Evolutionary conservation across 129 eudicot species (phyloP).

Genomic region (Artemisia argyi): DNA sequence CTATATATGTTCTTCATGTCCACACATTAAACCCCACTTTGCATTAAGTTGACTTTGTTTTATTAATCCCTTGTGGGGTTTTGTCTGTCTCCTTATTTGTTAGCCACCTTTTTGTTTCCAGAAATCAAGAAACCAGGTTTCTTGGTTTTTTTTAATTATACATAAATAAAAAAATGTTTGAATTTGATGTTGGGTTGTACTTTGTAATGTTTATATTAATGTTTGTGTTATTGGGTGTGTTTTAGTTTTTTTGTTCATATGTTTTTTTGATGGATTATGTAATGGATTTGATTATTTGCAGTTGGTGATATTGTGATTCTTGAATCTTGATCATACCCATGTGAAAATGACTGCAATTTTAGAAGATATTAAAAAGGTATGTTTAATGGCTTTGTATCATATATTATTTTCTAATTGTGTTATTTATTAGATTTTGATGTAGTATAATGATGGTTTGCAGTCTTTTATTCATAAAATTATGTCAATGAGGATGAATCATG

Average conservation of each 20-base stretch:
- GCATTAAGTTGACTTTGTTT: conserved; percentile 29
- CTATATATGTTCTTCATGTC: conserved; percentile 21
- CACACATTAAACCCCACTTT: conserved; percentile 36
- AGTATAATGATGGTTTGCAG: conserved; percentile 36
- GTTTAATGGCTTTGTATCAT: conserved; percentile 20
- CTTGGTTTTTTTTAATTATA: not conserved
- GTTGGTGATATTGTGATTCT: conserved; percentile 31
- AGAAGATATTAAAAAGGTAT: conserved; percentile 50
- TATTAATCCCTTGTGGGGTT: conserved; percentile 43
- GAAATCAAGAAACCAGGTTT: conserved; percentile 43
- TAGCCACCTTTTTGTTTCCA: conserved; percentile 37
- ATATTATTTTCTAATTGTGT: conserved; percentile 13
- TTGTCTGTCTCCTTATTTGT: conserved; percentile 33
- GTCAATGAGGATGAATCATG: conserved; percentile 37
- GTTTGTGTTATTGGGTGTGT: not conserved
- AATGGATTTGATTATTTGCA: conserved; percentile 18
- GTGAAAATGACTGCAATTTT: conserved; percentile 38
- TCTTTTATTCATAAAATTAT: conserved; percentile 55
- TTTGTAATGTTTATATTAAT: conserved; percentile 13
- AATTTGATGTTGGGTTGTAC: not conserved
- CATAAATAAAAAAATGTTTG: too few relatives aligned
- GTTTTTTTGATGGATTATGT: conserved; percentile 2
- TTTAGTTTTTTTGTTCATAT: not conserved
- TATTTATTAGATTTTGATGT: not conserved
- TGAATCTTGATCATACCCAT: conserved; percentile 32